phyloP scores from a whole-genome alignment of 768 basidiomycete species.

The Boletus rubescentipes region DNA sequence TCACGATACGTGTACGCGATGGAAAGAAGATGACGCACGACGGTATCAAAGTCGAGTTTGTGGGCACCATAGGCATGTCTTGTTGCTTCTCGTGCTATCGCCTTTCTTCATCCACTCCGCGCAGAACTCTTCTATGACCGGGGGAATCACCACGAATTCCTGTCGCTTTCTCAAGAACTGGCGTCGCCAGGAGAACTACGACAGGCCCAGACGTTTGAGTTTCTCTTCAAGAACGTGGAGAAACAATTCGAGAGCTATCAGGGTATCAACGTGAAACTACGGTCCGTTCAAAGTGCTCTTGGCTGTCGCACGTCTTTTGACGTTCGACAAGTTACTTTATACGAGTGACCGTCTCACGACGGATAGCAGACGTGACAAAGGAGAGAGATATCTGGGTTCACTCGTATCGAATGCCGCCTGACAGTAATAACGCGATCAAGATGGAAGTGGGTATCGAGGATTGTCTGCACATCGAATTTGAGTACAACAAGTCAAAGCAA shows the following conservation, averaged over 20 bases:
- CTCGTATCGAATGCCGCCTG: constrained; percentile 97
- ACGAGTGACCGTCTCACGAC: constrained; percentile 84
- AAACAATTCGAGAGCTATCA: constrained; percentile 98
- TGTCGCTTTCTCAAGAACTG: constrained; percentile 92
- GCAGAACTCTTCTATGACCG: constrained; percentile 91
- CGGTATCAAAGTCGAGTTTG: constrained; percentile 97
- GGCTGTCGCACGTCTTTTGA: constrained; percentile 4
- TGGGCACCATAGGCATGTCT: constrained; percentile 88
- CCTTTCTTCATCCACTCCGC: background rate
- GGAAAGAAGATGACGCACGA: constrained; percentile 95
- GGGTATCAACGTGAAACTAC: constrained; percentile 96
- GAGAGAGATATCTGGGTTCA: constrained; percentile 98
- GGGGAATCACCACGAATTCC: constrained; percentile 97
- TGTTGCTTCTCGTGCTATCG: background rate
- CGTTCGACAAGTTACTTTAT: constrained; percentile 73
- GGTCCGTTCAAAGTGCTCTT: constrained; percentile 50
- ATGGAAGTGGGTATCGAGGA: constrained; percentile 99
- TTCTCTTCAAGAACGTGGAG: constrained; percentile 98
- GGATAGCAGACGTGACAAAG: constrained; percentile 91
- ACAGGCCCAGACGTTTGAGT: constrained; percentile 93
- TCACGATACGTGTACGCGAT: constrained; percentile 84
- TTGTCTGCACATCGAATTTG: constrained; percentile 97
- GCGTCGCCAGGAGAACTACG: constrained; percentile 97
- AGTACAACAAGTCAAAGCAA: constrained; percentile 99
- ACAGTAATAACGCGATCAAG: constrained; percentile 97